A percentile compares a stretch with the other conserved stretches of the same genome.
Conservation (phyloP, 805 yeast genomes). For the Ogataea wickerhamii region DNA sequence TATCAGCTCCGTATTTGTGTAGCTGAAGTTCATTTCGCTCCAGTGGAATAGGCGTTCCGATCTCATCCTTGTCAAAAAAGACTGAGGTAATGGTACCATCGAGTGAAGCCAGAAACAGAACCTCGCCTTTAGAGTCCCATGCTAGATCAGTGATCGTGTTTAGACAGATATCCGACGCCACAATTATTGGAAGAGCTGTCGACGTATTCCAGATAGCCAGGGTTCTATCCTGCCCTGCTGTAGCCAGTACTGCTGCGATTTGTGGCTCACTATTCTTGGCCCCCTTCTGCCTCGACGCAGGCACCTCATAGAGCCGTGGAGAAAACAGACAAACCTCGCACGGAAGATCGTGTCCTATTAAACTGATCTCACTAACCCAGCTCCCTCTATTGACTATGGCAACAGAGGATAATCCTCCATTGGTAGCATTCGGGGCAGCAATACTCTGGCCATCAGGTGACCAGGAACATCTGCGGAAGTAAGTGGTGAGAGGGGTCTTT, state of each 20-base stretch:
- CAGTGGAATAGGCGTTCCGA: conserved; percentile 58
- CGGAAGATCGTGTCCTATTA: conserved; percentile 82
- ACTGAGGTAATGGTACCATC: conserved; percentile 80
- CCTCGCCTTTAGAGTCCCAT: conserved; percentile 82
- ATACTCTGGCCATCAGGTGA: conserved; percentile 87
- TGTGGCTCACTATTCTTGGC: conserved; percentile 22
- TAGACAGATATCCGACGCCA: conserved; percentile 69
- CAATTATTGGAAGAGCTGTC: conserved; percentile 70
- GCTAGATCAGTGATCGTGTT: conserved; percentile 84
- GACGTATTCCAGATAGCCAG: conserved; percentile 86
- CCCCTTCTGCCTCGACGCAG: conserved; percentile 12
- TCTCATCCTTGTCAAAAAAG: conserved; percentile 57
- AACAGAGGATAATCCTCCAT: conserved; percentile 76
- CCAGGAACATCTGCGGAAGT: conserved; percentile 84
- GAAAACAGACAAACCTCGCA: conserved; percentile 77
- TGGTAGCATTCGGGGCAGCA: conserved; percentile 82
- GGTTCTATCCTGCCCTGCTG: conserved; percentile 92
- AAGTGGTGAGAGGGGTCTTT: conserved; percentile 87
- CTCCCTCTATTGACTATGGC: conserved; percentile 71
- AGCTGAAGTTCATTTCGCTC: conserved; percentile 67
- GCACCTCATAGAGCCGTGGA: conserved; percentile 56
- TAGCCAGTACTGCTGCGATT: conserved; percentile 73
- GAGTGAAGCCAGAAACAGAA: conserved; percentile 70
- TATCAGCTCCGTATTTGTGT: conserved; percentile 82
- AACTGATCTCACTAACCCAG: conserved; percentile 72